Base-by-base conservation (phyloP, 2,329 filamentous ascomycete genomes). In the Scedosporium dehoogii region DNA sequence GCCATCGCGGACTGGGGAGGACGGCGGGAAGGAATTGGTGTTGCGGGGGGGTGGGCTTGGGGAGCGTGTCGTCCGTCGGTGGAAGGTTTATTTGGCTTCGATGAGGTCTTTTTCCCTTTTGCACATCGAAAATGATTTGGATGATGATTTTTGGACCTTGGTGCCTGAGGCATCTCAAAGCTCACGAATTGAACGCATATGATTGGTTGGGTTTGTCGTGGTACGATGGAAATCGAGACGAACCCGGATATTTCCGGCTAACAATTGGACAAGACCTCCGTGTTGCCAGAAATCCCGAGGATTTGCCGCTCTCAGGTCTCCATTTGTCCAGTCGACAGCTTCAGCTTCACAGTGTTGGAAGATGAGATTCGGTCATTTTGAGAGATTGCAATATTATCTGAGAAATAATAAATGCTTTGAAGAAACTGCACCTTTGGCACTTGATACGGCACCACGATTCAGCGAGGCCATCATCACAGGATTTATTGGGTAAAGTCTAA, bases 1-100 rank as follows among this genome's bases (percentile, higher is more conserved):
- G 86, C 85, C 87, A 90, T 90, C 71, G 74, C 75, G 73, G 41
- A n/a, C 44, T 23, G 29, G 29, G 38, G 42, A 42, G 38, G 60
- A 46, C 18, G 60, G 18, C 69, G 62, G 55, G 51, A 23, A 23
- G 51, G 51, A 55, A 23, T 55, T 48, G 66, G 63, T 66, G 70
- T 68, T 69, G 69, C 67, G 63, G 68, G 62, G 61, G 71, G 66
- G 64, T 67, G 67, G 64, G 64, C 64, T 64, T 64, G 65, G 33
- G 33, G 33, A 38, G 33, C 33, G 33, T 38, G 33, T 70, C 63
- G 33, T 70, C 63, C 62, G 64, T 67, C 33, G 33, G 60, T 21
- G 68, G 65, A 68, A 69, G 66, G 66, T 68, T 66, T 63, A 64
- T 58, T 63, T 67, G 69, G 69, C 68, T 72, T 81, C 57, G 48